Evolutionary conservation across 129 eudicot species (phyloP), one percentile per base, ranked within the genome.

Genomic region (Helichrysum umbraculigerum): DNA sequence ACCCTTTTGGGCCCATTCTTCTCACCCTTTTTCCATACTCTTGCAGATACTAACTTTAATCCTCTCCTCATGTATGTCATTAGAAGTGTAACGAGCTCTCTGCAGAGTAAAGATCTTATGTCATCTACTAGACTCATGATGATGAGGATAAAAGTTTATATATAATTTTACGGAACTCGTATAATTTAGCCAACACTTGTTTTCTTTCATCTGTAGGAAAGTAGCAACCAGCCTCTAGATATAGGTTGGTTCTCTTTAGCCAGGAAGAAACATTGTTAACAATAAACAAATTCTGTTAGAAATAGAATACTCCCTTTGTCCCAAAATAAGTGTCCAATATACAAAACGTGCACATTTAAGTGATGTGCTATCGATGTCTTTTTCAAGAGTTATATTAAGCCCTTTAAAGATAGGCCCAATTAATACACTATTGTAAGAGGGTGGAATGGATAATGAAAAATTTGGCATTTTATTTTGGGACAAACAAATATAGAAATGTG

Each of bases 81-180:
- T 34, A 88, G 51, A 51, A 86, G 79, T 6, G 89, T 86, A 5
- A 83, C 91, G 79, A 93, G 87, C 84, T 93, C 98, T 75, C 98
- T 93, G 90, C 87, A 87, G 7, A 75, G 62, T 22, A 29, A 61
- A 61, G n/a, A 25, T 62, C 37, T 22, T 14, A 58, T 47, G 62
- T 57, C 62, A 57, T 57, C 29, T 5, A 29, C 41, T 9, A 44
- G 33, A 22, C 33, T 33, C 39, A 61, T 50, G 30, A 50, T 29
- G 56, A 68, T 37, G 19, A 44, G n/a, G 30, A 62, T 19, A 6
- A 25, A 25, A 25, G 28, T 25, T 25, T 35, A 62, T 21, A 54
- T n/a, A 50, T 62, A 28, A 25, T 14, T 63, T 63, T 63, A 29
- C 68, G 8, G 15, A 63, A 29, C 7, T 63, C 0, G 30, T 33